phyloP scores from a whole-genome alignment of 2,329 filamentous ascomycete species.

The Hypoxylon sp. region DNA sequence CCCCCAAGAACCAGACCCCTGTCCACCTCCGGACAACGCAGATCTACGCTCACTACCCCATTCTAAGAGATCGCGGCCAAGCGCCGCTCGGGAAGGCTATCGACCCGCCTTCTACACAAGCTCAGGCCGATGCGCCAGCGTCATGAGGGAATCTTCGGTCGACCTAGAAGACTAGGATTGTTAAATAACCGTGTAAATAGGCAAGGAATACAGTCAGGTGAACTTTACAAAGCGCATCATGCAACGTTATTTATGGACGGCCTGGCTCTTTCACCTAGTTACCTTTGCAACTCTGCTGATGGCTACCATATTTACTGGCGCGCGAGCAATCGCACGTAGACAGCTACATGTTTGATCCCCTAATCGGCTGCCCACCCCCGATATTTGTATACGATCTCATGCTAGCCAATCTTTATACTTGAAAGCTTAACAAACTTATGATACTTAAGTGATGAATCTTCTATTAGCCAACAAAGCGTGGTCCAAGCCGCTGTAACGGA shows the following conservation, averaged over 20 bases:
- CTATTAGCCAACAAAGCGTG: no score
- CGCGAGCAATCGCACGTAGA: no score
- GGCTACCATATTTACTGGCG: background rate
- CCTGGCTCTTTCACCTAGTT: background rate
- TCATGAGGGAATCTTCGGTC: conserved; percentile 37
- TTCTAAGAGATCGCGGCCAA: conserved; percentile 54
- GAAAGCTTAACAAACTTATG: no score
- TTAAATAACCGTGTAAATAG: conserved; percentile 41
- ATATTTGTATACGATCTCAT: background rate
- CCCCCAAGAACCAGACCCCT: conserved; percentile 77
- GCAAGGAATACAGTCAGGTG: conserved; percentile 30
- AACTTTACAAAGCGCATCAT: conserved; percentile 1
- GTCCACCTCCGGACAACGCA: conserved; percentile 79
- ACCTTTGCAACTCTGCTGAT: background rate
- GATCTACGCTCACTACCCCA: conserved; percentile 71
- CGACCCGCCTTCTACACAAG: conserved; percentile 51
- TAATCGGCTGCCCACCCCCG: background rate
- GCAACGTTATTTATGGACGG: background rate
- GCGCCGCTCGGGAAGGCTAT: conserved; percentile 52
- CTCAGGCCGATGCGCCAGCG: conserved; percentile 47
- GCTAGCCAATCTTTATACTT: no score
- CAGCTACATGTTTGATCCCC: no score
- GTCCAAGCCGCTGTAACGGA: no score
- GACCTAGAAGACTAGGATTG: conserved; percentile 17
- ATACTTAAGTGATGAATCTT: no score